Evolutionary conservation across 495 filamentous ascomycete species (phyloP).

Genomic region (Tuber melanosporum): DNA sequence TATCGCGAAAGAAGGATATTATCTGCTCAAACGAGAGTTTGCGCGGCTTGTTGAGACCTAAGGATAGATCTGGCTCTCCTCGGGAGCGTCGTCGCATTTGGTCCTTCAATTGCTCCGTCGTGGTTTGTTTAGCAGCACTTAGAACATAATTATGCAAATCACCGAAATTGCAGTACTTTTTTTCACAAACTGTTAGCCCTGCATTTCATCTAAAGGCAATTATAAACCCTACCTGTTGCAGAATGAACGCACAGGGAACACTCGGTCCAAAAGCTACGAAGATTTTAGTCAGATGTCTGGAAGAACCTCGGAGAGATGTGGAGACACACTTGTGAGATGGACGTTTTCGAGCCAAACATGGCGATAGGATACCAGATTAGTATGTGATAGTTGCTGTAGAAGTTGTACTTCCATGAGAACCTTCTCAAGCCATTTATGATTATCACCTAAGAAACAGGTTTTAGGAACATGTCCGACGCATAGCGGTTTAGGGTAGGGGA

Average conservation of each 20-base stretch:
- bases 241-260: constrained; percentile 90
- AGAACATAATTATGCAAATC: constrained; percentile 81
- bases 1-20: constrained; percentile 92
- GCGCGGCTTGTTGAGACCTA: constrained; percentile 52
- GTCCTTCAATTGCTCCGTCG: constrained; percentile 78
- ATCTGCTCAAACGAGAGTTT: constrained; percentile 81
- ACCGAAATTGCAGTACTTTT: constrained; percentile 79
- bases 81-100: constrained; percentile 72
- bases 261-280: constrained; percentile 66
- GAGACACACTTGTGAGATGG: constrained; percentile 55
- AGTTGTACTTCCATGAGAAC: constrained; percentile 88
- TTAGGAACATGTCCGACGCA: background rate
- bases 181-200: constrained; percentile 8
- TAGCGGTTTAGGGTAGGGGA: background rate
- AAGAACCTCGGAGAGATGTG: constrained; percentile 5
- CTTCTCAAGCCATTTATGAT: constrained; percentile 92
- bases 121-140: constrained; percentile 57
- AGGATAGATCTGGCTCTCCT: constrained; percentile 52
- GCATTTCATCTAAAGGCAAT: background rate
- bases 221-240: constrained; percentile 58
- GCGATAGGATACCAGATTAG: constrained; percentile 93
- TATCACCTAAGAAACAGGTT: constrained; percentile 54
- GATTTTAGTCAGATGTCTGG: constrained; percentile 9
- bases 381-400: constrained; percentile 81
- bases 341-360: constrained; percentile 95